Base-by-base conservation (phyloP, 192 early-diverging fungal genomes). In the Allomyces macrogynus region DNA sequence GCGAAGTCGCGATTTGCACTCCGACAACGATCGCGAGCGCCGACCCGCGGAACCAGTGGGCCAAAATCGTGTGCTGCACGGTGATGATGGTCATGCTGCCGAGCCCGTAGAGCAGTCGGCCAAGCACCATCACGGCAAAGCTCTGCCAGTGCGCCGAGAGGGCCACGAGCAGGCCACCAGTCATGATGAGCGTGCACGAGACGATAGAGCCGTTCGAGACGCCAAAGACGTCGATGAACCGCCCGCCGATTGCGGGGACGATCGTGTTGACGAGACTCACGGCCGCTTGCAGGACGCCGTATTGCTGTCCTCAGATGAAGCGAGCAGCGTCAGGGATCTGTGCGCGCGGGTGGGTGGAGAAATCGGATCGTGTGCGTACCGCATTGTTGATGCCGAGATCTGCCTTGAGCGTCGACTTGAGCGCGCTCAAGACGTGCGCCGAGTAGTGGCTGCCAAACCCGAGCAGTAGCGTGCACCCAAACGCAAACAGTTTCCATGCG, bases 11-110 rank as follows among this genome's bases (percentile, higher is more conserved):
- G 44, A 89, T 74, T 70, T 85, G 84, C 43, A 85, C 69, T 1
- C 84, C 83, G 61, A 89, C 75, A 9, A 85, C 85, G 10, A 82
- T 73, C 4, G 84, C 84, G 23, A 89, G 72, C 0, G 81, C 78
- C 65, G 78, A 78, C 60, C 86, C 85, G 22, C 71, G 77, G 68
- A 89, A 89, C 76, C 85, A 87, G 77, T 85, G 84, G 23, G 84
- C 81, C 23, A 87, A 73, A 10, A 89, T 89, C 5, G 86, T 89
- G 65, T 89, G 86, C 71, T 89, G 87, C n/a, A 86, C 82, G 49
- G 86, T 85, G 0, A 82, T 80, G 60, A 89, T 82, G n/a, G 86
- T 80, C 4, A 84, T 86, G 20, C 80, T 82, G n/a, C 87, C 87
- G 5, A 87, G 78, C 14, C 87, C 85, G 63, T 74, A 84, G n/a